A percentile compares a stretch with the other conserved stretches of the same genome.
These are phyloP conservation scores for Teratosphaeria pseudoeucalypti DNA, from an alignment of 2,329 filamentous ascomycete species.

Conservation along the genomic window DNA sequence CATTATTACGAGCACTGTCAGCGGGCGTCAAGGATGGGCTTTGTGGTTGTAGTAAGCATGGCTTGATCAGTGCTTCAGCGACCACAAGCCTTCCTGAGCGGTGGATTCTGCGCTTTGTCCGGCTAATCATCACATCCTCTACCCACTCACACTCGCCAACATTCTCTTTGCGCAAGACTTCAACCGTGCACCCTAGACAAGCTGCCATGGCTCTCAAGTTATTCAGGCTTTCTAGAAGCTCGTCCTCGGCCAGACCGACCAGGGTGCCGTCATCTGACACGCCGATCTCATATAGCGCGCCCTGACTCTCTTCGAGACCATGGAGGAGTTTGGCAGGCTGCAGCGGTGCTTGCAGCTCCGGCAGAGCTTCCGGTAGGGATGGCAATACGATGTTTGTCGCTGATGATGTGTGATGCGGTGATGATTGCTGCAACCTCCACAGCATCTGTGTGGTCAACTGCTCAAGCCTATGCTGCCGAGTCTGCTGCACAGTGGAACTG, in stretches of 20 bases:
- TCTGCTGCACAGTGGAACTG: slow-evolving; percentile 48
- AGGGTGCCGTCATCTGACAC: slow-evolving; percentile 90
- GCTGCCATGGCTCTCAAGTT: slow-evolving; percentile 86
- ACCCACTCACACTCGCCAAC: slow-evolving; percentile 78
- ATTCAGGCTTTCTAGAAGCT: slow-evolving; percentile 80
- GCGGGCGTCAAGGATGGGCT: slow-evolving; percentile 8
- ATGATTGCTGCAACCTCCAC: slow-evolving; percentile 92
- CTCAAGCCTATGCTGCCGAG: slow-evolving; percentile 72
- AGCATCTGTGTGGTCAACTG: slow-evolving; percentile 90
- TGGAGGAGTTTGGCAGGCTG: slow-evolving; percentile 49
- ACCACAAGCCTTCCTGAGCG: slow-evolving; percentile 60
- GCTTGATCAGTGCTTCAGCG: slow-evolving; percentile 79
- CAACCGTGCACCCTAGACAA: slow-evolving; percentile 76
- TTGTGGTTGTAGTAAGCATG: slow-evolving; percentile 38
- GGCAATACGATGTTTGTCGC: slow-evolving; percentile 66
- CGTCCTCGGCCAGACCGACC: slow-evolving; percentile 76
- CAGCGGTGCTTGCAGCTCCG: slow-evolving; percentile 47
- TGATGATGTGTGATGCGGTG: slow-evolving; percentile 75
- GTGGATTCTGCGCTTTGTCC: slow-evolving; percentile 25
- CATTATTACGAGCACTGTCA: background rate
- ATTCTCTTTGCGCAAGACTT: slow-evolving; percentile 68
- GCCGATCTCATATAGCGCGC: slow-evolving; percentile 91
- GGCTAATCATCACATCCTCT: slow-evolving; percentile 29
- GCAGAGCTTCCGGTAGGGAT: slow-evolving; percentile 56
- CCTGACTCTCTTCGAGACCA: slow-evolving; percentile 83